Evolutionary conservation across 1,284 basidiomycete genomes (phyloP), one percentile per base, ranked within the genome.

Genomic region (Entoloma clypeatum): DNA sequence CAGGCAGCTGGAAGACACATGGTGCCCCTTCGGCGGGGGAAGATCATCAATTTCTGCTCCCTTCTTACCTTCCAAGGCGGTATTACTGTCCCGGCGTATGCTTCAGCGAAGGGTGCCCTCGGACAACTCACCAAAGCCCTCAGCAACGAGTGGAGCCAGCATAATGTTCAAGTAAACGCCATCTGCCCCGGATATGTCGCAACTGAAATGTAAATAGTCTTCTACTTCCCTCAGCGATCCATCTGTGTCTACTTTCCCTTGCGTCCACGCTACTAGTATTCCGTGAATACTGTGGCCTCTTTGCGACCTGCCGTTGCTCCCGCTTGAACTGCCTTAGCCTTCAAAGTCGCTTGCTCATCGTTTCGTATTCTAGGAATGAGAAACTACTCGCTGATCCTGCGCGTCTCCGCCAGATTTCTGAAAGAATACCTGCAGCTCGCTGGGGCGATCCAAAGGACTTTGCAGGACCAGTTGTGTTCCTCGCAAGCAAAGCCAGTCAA

Each of bases 401-500:
- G 29, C 80, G 90, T 38, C 72, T 84, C 44, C 80, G 81, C 39
- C 93, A 97, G 66, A 95, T 97, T 58, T 81, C 88, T 43, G 92
- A 95, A 59, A 80, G 92, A 43, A 95, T 94, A 51, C 92, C 92
- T n/a, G 86, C 88, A 5, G 86, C 82, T 13, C 72, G 93, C 45
- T 97, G 94, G 94, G 94, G 91, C 26, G 67, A 75, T 22, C 91
- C 93, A 1, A 70, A 69, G 30, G 93, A 97, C 68, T 94, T 97
- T 65, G 90, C 87, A 23, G 93, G 93, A 5, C 87, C 91, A 0
- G 65, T 89, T 39, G 79, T 96, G n/a, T 97, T 91, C 67, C 79
- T 97, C 24, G 88, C 92, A 4, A 89, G 86, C 52, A 65, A 66
- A 32, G 93, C 92, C 1, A 89, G 86, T 54, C 81, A 91, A 62